A percentile compares a stretch with the other conserved stretches of the same genome.
Conservation (phyloP, 805 yeast genomes). For the Myxozyma geophila region DNA sequence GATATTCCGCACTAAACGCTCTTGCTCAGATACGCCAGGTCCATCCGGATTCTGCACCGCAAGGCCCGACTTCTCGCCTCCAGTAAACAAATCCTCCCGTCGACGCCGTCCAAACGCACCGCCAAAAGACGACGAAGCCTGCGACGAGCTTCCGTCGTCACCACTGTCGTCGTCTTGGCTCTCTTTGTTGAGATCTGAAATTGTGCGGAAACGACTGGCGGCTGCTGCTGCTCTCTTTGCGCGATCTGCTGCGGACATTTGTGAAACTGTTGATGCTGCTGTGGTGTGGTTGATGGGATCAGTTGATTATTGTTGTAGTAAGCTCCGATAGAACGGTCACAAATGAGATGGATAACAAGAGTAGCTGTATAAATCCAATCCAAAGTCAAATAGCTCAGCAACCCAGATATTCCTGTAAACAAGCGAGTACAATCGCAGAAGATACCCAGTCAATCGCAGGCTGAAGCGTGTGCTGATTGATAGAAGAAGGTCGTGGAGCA, state of each 20-base stretch:
- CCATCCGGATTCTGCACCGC: constrained; percentile 72
- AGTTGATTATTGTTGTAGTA: no score
- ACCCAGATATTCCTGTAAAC: no score
- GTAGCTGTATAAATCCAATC: no score
- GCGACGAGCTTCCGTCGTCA: constrained; percentile 40
- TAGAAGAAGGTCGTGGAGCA: constrained; percentile 4
- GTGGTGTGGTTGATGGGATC: neutral
- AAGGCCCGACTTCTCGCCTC: constrained; percentile 73
- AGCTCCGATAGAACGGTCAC: no score
- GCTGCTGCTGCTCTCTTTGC: constrained; percentile 31
- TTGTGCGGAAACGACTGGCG: constrained; percentile 27
- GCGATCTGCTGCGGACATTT: constrained; percentile 22
- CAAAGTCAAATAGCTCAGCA: no score
- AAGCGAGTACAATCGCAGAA: no score
- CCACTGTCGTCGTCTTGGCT: constrained; percentile 22
- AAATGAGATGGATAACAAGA: no score
- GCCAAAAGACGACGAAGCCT: constrained; percentile 4
- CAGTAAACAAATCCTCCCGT: constrained; percentile 54
- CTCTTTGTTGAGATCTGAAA: constrained; percentile 30
- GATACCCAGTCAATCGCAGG: no score
- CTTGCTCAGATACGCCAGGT: constrained; percentile 34
- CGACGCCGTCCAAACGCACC: constrained; percentile 17
- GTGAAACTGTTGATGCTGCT: neutral
- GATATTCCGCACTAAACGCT: constrained; percentile 45
- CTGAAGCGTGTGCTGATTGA: neutral